These are phyloP conservation scores for Phytophthora cajani DNA, from an alignment of 352 stramenopile species.

Conservation along the genomic window DNA sequence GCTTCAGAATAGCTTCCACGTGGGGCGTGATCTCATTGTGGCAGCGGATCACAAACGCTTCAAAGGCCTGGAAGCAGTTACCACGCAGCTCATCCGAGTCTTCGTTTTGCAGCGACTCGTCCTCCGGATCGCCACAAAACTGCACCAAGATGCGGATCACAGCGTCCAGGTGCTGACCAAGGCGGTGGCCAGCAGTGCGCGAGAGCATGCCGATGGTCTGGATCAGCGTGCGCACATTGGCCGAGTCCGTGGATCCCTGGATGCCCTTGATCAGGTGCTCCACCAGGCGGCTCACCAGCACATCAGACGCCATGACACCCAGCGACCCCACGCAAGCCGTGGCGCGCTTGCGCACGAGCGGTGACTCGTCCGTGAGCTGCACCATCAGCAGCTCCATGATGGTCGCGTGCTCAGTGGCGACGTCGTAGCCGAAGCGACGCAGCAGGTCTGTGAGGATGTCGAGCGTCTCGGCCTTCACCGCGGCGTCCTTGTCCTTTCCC, in stretches of 20 bases:
- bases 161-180: conserved; percentile 94
- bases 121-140: conserved; percentile 93
- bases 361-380: conserved; percentile 82
- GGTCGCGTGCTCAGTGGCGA: conserved; percentile 86
- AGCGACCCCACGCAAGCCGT: conserved; percentile 95
- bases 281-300: conserved; percentile 93
- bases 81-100: conserved; percentile 96
- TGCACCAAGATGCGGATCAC: conserved; percentile 97
- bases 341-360: conserved; percentile 96
- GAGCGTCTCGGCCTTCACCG: conserved; percentile 94
- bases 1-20: conserved; percentile 91
- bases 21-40: conserved; percentile 96
- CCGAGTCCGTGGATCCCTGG: conserved; percentile 65
- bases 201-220: conserved; percentile 98
- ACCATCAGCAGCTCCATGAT: conserved; percentile 91
- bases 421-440: conserved; percentile 94
- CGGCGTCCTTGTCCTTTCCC: conserved; percentile 69
- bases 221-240: conserved; percentile 93
- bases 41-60: conserved; percentile 97
- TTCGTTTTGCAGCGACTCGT: conserved; percentile 94
- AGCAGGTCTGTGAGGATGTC: conserved; percentile 98
- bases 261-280: conserved; percentile 94
- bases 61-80: conserved; percentile 98
- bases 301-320: conserved; percentile 95
- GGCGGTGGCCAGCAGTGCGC: conserved; percentile 95